phyloP scores from a whole-genome alignment of 139 green algal species.

The Ettlia oleoabundans region DNA sequence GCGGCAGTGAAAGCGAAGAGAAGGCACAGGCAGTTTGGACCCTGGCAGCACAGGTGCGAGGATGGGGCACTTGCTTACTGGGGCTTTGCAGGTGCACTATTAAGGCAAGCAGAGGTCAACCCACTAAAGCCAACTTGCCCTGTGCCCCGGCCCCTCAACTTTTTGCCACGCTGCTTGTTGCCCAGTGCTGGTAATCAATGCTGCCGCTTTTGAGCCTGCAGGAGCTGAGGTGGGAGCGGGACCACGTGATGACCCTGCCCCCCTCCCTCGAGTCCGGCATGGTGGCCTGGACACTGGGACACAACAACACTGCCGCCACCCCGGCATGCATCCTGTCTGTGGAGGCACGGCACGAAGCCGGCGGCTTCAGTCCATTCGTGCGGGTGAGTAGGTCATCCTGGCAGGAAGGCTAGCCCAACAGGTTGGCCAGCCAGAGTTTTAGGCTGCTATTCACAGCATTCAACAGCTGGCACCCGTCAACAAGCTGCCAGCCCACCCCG shows the following conservation, averaged over 20 bases:
- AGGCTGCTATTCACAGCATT: no score
- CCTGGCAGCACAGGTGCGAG: background rate
- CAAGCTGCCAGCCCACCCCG: no score
- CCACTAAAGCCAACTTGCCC: background rate
- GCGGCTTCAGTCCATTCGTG: background rate
- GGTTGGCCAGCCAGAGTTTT: background rate
- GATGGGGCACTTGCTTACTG: background rate
- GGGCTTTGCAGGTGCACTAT: background rate
- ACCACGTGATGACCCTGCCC: conserved; percentile 9
- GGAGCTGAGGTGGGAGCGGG: background rate
- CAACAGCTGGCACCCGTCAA: no score
- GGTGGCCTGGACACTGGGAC: background rate
- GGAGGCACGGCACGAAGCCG: background rate
- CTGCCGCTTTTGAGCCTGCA: background rate
- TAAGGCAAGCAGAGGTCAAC: background rate
- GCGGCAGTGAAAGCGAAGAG: background rate
- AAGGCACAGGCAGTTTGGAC: background rate
- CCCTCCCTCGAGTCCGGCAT: background rate
- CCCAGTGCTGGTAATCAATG: background rate
- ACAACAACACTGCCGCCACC: background rate
- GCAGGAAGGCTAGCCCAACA: no score
- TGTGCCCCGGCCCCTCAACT: background rate
- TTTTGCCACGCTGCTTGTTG: background rate
- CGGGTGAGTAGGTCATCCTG: no score
- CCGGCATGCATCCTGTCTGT: conserved; percentile 11